A percentile compares a stretch with the other conserved stretches of the same genome.
phyloP scores from a whole-genome alignment of 441 rosid genomes.

The Adansonia gregorii region DNA sequence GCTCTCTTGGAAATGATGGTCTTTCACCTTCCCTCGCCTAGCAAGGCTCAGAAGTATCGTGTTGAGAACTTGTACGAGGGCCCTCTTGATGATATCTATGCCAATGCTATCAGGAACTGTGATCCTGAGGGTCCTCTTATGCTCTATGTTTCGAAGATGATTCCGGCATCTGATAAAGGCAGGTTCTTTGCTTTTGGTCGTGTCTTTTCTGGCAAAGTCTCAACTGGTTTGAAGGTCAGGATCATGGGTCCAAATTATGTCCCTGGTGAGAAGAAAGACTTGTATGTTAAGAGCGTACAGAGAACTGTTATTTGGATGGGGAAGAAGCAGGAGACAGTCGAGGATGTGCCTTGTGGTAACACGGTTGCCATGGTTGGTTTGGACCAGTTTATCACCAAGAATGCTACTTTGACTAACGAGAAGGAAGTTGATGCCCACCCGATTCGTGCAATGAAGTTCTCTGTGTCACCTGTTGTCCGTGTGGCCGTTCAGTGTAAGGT shows the following conservation, averaged over 20 bases:
- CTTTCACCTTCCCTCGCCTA: constrained; percentile 31
- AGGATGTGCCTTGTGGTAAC: constrained; percentile 35
- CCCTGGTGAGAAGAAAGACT: constrained; percentile 32
- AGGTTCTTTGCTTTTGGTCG: constrained; percentile 34
- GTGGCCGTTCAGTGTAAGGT: constrained; percentile 35
- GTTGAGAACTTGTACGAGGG: constrained; percentile 34
- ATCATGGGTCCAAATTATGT: constrained; percentile 35
- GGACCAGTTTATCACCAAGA: constrained; percentile 32
- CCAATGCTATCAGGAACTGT: constrained; percentile 31
- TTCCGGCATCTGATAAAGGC: constrained; percentile 33
- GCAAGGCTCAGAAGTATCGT: constrained; percentile 30
- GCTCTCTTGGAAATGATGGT: constrained; percentile 32
- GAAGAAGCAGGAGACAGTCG: constrained; percentile 34
- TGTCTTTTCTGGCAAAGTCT: constrained; percentile 28
- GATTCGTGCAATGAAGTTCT: constrained; percentile 31
- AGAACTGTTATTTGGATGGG: constrained; percentile 36
- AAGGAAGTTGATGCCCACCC: constrained; percentile 35
- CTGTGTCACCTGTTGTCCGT: constrained; percentile 33
- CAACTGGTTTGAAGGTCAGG: constrained; percentile 31
- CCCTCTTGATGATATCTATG: constrained; percentile 31
- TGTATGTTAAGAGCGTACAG: constrained; percentile 31
- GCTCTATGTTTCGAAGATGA: constrained; percentile 33
- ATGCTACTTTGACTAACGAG: constrained; percentile 30
- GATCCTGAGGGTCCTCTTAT: constrained; percentile 33
- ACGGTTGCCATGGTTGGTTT: constrained; percentile 33